Percentiles rank a stretch among this genome's conserved stretches.
phyloP scores from a whole-genome alignment of 2,329 filamentous ascomycete genomes.

The Exserohilum turcica region DNA sequence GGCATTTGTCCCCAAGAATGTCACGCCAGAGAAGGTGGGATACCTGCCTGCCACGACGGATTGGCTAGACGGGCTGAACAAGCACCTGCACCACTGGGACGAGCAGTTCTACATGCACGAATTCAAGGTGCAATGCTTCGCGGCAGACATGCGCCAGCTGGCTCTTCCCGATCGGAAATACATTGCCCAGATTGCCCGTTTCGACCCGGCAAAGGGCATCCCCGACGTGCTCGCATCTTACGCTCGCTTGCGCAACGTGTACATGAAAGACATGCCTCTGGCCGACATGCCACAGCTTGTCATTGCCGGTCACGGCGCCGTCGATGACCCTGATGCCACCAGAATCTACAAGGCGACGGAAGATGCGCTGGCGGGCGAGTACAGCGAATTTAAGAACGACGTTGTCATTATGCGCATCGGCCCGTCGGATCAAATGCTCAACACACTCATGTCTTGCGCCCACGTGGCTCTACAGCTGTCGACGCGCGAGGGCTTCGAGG shows the following conservation, averaged over 20 bases:
- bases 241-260: conserved; percentile 69
- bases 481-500: conserved; percentile 81
- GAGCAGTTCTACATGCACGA: conserved; percentile 73
- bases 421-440: conserved; percentile 79
- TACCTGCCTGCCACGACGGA: conserved; percentile 83
- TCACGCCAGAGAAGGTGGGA: conserved; percentile 69
- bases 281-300: conserved; percentile 71
- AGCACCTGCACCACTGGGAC: conserved; percentile 72
- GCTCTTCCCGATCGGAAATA: conserved; percentile 68
- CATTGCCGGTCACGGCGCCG: conserved; percentile 77
- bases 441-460: conserved; percentile 73
- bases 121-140: conserved; percentile 68
- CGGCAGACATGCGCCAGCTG: conserved; percentile 64
- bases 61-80: conserved; percentile 84
- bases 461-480: conserved; percentile 78
- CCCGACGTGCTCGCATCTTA: conserved; percentile 77
- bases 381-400: conserved; percentile 56
- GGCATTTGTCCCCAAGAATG: conserved; percentile 72
- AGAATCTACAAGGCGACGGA: conserved; percentile 75
- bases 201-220: conserved; percentile 83
- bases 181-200: conserved; percentile 79
- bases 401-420: conserved; percentile 78
- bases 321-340: conserved; percentile 79
- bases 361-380: conserved; percentile 66
- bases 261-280: conserved; percentile 57